Percentiles rank a stretch among this genome's conserved stretches.
Conservation (phyloP, 2,329 filamentous ascomycete genomes). For the Rachicladosporium sp. region DNA sequence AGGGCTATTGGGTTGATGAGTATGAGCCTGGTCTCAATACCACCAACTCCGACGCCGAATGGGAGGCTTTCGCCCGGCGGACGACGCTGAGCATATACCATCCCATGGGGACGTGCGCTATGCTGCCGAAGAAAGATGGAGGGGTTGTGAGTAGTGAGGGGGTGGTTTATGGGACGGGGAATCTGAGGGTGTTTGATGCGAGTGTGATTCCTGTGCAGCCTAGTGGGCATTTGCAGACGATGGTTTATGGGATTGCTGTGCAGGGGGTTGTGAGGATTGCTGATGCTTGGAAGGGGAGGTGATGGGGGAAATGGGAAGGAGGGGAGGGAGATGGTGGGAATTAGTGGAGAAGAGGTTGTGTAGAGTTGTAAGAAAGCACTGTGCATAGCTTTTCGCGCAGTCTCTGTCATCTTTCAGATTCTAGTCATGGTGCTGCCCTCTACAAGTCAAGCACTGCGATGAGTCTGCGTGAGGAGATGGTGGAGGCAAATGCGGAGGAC, state of each 20-base stretch:
- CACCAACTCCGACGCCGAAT: slow-evolving; percentile 11
- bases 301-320: background rate
- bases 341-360: background rate
- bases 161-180: slow-evolving; percentile 14
- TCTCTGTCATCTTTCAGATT: too few species aligned
- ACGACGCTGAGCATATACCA: slow-evolving; percentile 13
- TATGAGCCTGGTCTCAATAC: slow-evolving; percentile 11
- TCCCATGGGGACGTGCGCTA: slow-evolving; percentile 11
- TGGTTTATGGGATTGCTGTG: slow-evolving; percentile 17
- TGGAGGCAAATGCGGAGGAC: too few species aligned
- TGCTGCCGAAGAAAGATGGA: slow-evolving; percentile 7
- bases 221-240: slow-evolving; percentile 14
- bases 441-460: too few species aligned
- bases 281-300: slow-evolving; percentile 3
- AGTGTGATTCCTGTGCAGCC: slow-evolving; percentile 18
- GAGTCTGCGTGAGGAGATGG: too few species aligned
- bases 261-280: slow-evolving; percentile 16
- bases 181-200: slow-evolving; percentile 19
- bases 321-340: too few species aligned
- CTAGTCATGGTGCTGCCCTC: too few species aligned
- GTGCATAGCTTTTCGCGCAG: too few species aligned
- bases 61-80: slow-evolving; percentile 13
- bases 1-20: slow-evolving; percentile 13
- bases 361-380: too few species aligned
- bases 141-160: slow-evolving; percentile 17